phyloP scores from a whole-genome alignment of 177 flowering plant species.

The Vitis hybrid region DNA sequence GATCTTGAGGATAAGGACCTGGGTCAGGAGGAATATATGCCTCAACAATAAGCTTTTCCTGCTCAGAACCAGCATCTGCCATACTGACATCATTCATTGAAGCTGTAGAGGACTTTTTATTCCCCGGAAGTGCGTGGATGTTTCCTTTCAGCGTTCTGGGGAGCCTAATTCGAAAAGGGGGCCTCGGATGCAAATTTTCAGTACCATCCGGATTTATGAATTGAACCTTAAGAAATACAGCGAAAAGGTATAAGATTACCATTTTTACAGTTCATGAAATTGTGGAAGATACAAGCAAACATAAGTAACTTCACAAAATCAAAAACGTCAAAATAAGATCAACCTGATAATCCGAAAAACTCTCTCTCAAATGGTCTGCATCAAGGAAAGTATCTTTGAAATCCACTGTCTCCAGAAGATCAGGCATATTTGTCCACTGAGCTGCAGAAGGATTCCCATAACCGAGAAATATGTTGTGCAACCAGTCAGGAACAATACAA shows the following conservation, averaged over 20 bases:
- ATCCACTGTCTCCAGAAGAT: constrained; percentile 80
- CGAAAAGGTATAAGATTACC: not conserved
- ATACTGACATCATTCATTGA: constrained; percentile 30
- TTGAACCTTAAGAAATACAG: constrained; percentile 46
- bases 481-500: constrained; percentile 97
- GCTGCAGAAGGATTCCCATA: constrained; percentile 99
- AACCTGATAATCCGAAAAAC: constrained; percentile 83
- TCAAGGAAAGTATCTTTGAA: constrained; percentile 94
- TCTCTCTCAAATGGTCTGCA: constrained; percentile 70
- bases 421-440: constrained; percentile 95
- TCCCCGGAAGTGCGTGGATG: constrained; percentile 62
- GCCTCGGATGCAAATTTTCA: constrained; percentile 55
- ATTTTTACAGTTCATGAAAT: not conserved
- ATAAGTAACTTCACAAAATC: not conserved
- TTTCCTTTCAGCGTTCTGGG: constrained; percentile 57
- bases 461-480: constrained; percentile 91
- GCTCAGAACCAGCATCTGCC: constrained; percentile 37
- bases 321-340: not conserved
- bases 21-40: constrained; percentile 92
- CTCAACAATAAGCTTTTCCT: constrained; percentile 74
- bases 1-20: constrained; percentile 99
- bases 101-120: constrained; percentile 35
- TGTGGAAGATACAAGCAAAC: not conserved
- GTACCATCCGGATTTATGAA: constrained; percentile 72
- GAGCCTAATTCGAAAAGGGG: constrained; percentile 81